Evolutionary conservation across 1,139 yeast genomes (phyloP), one percentile per base, ranked within the genome.

Genomic region (Sugiyamaella japonica): DNA sequence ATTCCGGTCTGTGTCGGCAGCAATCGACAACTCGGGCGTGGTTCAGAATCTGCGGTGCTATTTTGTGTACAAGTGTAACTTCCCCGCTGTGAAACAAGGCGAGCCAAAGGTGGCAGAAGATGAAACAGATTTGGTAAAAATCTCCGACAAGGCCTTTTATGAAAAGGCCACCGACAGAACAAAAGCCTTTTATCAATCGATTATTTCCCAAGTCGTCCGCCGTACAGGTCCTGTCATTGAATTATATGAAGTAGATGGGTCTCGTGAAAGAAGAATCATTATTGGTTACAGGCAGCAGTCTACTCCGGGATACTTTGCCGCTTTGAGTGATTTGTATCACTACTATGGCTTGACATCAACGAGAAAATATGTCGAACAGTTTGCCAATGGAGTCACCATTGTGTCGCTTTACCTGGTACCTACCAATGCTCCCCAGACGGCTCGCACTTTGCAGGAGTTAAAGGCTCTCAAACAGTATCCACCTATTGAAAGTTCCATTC

Each of bases 221-320:
- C 84, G 93, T 61, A 86, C 91, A 55, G 98, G 98, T 56, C 98
- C 99, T 16, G 96, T 90, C 32, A 89, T 93, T 68, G 91, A 86
- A 73, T 88, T 89, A 68, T 86, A 85, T 67, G 86, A 93, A 55
- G 79, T 89, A 54, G 91, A 88, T 61, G 86, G 86, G 62, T 77
- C 86, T 13, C 79, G 80, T 56, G 97, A 91, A 67, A 85, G 88
- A 67, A 80, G 98, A 69, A 84, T 93, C 60, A 83, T 93, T 51
- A 87, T 93, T 68, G 99, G 96, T 53, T 91, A 82, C 76, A 85
- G 85, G 67, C 93, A 87, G 70, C 84, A 85, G 61, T 79, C 96
- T 31, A 85, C 97, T 13, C 87, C 93, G 52, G 85, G 93, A 61
- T 93, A 88, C 75, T 89, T 85, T 71, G 84, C 95, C 42, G 96